Evolutionary conservation across 257 asterid genomes (phyloP), one percentile per base, ranked within the genome.

Genomic region (Mitragyna speciosa): DNA sequence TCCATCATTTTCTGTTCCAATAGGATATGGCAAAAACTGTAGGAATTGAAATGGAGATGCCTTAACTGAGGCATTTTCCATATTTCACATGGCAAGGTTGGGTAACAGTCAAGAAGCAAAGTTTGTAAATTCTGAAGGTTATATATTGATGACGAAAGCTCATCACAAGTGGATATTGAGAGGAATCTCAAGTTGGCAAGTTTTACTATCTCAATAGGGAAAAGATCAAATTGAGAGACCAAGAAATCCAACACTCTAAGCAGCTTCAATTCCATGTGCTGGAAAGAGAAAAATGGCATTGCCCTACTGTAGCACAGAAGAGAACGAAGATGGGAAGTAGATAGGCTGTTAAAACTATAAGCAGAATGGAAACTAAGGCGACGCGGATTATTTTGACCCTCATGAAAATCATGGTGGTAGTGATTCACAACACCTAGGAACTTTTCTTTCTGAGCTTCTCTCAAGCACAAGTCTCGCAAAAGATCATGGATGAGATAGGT

Each of bases 401-500:
- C 63, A 17, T 11, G 26, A 56, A 12, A 56, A 56, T 4, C 26
- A 17, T 19, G 26, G 26, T 1, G 5, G 63, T 0, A 17, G 26
- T 56, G n/a, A 7, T 58, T 49, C 10, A 72, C 30, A 0, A 49
- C 77, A 56, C 80, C 76, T 81, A 82, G 66, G 72, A 87, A 82
- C 11, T 77, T 80, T 72, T 84, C 84, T 80, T 64, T 78, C 52
- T 74, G 39, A 36, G 90, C 86, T 80, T 84, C 84, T 80, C 78
- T 83, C 78, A 77, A 16, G 84, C 86, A 79, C 65, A 84, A 77
- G 0, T 79, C 85, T 39, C 81, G 83, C 58, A 87, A 63, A 26
- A 84, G 33, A 51, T 87, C 90, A 72, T 87, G 90, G 56, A 87
- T 52, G 52, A 71, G 67, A 72, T 86, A 87, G 7, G 75, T 82